These are phyloP conservation scores for Canavalia ensiformis DNA, from an alignment of 306 rosid genomes.

Conservation along the genomic window DNA sequence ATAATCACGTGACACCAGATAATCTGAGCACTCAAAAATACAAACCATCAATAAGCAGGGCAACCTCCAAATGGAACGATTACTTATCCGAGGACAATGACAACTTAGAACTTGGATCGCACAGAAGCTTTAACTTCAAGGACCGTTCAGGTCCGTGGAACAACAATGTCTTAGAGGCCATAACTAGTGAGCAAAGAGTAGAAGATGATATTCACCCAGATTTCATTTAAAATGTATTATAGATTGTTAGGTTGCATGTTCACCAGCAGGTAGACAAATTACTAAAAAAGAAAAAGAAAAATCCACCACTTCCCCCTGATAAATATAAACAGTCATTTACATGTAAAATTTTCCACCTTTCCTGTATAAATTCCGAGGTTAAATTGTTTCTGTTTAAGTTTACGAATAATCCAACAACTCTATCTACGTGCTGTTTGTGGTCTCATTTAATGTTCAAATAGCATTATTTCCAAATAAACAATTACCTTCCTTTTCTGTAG, in stretches of 20 bases:
- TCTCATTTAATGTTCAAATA: background rate
- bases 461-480: background rate
- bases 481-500: too few species aligned
- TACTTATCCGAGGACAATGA: conserved; percentile 58
- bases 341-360: background rate
- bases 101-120: conserved; percentile 2
- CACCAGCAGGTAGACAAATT: background rate
- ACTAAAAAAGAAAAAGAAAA: background rate
- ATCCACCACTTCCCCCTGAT: background rate
- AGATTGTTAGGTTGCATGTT: background rate
- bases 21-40: conserved; percentile 37
- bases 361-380: background rate
- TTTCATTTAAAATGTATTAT: conserved; percentile 58
- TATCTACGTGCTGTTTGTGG: background rate
- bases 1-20: conserved; percentile 4
- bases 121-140: conserved; percentile 9
- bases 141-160: conserved; percentile 21
- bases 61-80: conserved; percentile 74
- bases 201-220: conserved; percentile 90
- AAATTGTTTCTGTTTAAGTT: background rate
- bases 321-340: background rate
- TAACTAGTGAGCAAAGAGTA: conserved; percentile 63
- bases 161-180: conserved; percentile 43
- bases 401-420: background rate
- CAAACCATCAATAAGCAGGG: conserved; percentile 39